phyloP scores from a whole-genome alignment of 169 alveolate genomes.

The Perkinsus chesapeaki region DNA sequence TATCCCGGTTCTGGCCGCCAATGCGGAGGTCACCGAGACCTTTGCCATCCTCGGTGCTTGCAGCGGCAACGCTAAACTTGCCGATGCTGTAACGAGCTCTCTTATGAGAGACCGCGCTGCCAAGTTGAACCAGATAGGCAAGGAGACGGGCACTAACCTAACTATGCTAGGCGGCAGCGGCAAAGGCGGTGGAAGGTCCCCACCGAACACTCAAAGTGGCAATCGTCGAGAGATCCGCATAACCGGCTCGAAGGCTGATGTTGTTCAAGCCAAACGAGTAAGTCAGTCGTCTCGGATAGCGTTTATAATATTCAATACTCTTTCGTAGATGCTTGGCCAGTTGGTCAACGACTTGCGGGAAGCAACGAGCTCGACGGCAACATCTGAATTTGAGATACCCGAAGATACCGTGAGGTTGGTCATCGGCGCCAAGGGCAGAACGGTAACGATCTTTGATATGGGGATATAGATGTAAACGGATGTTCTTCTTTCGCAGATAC shows the following conservation, averaged over 20 bases:
- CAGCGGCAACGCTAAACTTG: neutral
- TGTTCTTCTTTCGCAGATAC: neutral
- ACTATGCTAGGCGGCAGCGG: neutral
- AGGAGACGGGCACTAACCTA: neutral
- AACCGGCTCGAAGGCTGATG: neutral
- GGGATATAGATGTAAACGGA: neutral
- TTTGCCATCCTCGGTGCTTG: neutral
- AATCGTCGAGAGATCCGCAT: neutral
- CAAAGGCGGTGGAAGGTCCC: neutral
- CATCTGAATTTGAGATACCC: neutral
- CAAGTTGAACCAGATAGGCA: neutral
- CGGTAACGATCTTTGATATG: neutral
- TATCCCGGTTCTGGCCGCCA: neutral
- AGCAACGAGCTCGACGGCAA: neutral
- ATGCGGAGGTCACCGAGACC: neutral
- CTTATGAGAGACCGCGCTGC: neutral
- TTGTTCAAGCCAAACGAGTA: neutral
- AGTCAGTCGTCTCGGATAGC: neutral
- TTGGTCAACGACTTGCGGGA: neutral
- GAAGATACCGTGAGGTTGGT: neutral
- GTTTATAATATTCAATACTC: neutral
- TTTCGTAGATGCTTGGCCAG: neutral
- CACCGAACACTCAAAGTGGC: neutral
- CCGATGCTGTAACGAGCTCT: neutral
- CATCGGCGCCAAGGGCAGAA: neutral